Evolutionary conservation across 176 grass and related monocot genomes (phyloP), one percentile per base, ranked within the genome.

Genomic region (Paspalum notatum): DNA sequence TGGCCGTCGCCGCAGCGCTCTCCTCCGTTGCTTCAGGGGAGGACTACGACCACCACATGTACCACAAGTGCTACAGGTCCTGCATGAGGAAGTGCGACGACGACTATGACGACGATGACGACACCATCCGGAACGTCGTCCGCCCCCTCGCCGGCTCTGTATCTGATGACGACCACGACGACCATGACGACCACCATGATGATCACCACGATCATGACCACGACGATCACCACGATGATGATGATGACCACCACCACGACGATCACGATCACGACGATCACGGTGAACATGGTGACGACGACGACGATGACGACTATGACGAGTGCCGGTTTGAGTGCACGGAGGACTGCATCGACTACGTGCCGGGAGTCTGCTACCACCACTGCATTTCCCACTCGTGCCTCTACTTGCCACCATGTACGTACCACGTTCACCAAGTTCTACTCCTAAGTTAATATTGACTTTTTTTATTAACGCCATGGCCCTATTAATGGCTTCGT

Each of bases 51-150:
- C 27, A 79, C 12, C 62, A 67, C 62, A 6, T 79, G 62, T 79
- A 79, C 77, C 48, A 3, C 62, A 79, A 12, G 37, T 79, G 77
- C 62, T 79, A 79, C 77, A 54, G 14, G 77, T 79, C 77, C 37
- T 79, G 77, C 77, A 15, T 79, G 62, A 66, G 13, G 17, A 79
- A 2, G 37, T 79, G 77, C 13, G 76, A 79, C 32, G 62, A 65
- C 46, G 76, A 78, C 60, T 14, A 65, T 7, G 75, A 78, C 9
- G 75, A 77, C 0, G 59, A 66, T 0, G 75, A 77, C 0, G 74
- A 60, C 14, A 24, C 45, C 45, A 6, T 77, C 16, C 37, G 3
- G 11, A 65, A 8, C 47, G 10, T 45, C 60, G 12, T 8, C 59
- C 17, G 75, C 10, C 32, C 61, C 26, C 60, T 78, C 27, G 17